Evolutionary conservation across 169 alveolate species (phyloP).

Genomic region (Plasmodium cynomolgi): DNA sequence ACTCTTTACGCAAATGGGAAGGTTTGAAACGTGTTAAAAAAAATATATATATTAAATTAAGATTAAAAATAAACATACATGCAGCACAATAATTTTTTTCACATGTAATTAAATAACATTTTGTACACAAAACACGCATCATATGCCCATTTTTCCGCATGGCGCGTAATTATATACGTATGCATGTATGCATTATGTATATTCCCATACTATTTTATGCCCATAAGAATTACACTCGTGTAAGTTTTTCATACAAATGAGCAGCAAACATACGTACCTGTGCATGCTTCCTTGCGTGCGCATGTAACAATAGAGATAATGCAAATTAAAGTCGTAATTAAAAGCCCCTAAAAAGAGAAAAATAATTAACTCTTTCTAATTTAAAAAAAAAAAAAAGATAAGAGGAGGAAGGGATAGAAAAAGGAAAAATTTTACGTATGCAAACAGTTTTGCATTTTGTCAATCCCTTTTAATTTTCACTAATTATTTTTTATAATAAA

Average conservation of each 20-base stretch:
- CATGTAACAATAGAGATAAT: neutral
- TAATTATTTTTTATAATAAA: neutral
- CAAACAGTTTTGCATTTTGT: neutral
- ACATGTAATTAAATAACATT: neutral
- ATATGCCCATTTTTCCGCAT: neutral
- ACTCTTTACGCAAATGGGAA: neutral
- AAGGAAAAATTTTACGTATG: neutral
- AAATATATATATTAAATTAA: neutral
- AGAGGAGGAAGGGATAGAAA: neutral
- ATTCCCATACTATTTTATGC: neutral
- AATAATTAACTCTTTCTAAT: neutral
- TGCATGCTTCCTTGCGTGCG: conserved; percentile 3
- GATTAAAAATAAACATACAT: neutral
- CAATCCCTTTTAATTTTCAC: neutral
- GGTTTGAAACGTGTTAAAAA: neutral
- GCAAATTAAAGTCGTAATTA: neutral
- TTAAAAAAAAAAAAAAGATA: neutral
- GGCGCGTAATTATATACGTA: neutral
- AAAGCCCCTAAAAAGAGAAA: neutral
- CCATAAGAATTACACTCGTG: neutral
- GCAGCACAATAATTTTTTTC: neutral
- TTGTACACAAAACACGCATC: neutral
- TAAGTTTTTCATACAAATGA: neutral
- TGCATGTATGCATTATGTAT: neutral
- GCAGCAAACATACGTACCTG: neutral